Evolutionary conservation across 768 basidiomycete genomes (phyloP).

Genomic region (Suillus paluster): DNA sequence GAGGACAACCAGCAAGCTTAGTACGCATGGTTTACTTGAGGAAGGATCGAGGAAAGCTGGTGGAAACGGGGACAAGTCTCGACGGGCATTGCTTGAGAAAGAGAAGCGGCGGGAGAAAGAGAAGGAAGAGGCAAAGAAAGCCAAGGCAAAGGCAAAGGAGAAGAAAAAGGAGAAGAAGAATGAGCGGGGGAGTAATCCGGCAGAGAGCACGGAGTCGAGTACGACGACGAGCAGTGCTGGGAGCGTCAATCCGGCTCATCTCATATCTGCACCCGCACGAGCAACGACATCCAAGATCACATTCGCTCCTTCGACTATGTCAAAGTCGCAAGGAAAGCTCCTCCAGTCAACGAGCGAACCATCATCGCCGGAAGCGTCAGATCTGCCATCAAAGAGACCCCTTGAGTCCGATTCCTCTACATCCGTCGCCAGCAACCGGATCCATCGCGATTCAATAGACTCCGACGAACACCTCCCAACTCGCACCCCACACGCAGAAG

Average conservation of each 20-base stretch:
- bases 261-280: constrained; percentile 13
- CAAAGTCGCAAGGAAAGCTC: constrained; percentile 8
- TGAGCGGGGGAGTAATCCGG: constrained; percentile 29
- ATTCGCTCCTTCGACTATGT: constrained; percentile 22
- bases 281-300: constrained; percentile 19
- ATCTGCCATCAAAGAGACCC: constrained; percentile 6
- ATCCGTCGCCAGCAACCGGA: constrained; percentile 16
- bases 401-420: constrained; percentile 16
- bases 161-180: constrained; percentile 39
- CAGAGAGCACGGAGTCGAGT: constrained; percentile 38
- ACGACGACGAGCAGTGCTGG: constrained; percentile 35
- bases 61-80: constrained; percentile 22
- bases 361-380: constrained; percentile 22
- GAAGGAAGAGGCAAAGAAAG: constrained; percentile 16
- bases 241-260: constrained; percentile 20
- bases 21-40: constrained; percentile 68
- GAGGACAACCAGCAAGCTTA: constrained; percentile 68
- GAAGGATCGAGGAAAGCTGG: constrained; percentile 37
- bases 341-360: constrained; percentile 24
- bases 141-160: constrained; percentile 25
- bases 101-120: constrained; percentile 21
- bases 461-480: constrained; percentile 35
- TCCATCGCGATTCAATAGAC: constrained; percentile 33
- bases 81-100: constrained; percentile 27
- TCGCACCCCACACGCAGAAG: constrained; percentile 66